Evolutionary conservation across 2,329 filamentous ascomycete genomes (phyloP).

Genomic region (Fusarium fracticaudum): DNA sequence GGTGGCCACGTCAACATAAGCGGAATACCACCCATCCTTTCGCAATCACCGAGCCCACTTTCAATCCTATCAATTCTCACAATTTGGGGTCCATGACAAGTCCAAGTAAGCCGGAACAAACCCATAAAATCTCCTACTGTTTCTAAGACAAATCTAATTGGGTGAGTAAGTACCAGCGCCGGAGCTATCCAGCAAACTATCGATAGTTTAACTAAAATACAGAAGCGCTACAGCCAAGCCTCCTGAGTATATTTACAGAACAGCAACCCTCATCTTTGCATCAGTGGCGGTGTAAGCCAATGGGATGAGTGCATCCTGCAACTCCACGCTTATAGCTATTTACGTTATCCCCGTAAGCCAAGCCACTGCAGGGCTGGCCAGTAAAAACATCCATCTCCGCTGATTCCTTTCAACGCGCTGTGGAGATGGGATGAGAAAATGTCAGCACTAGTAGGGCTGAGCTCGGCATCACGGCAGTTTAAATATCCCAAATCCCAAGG

Average conservation of each 20-base stretch:
- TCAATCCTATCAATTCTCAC: background rate
- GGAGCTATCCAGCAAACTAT: background rate
- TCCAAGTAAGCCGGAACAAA: background rate
- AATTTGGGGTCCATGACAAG: background rate
- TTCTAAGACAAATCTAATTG: background rate
- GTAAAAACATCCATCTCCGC: background rate
- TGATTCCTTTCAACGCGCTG: background rate
- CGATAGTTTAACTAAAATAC: conserved; percentile 8
- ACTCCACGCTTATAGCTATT: conserved; percentile 1
- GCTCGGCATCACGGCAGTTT: conserved; percentile 9
- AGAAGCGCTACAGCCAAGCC: background rate
- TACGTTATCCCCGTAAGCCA: background rate
- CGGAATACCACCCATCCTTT: background rate
- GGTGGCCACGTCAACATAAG: conserved; percentile 4
- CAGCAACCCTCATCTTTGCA: background rate
- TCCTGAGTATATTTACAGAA: background rate
- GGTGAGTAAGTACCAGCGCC: background rate
- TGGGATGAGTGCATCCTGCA: background rate
- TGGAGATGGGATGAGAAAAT: background rate
- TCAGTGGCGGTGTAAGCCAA: conserved; percentile 5
- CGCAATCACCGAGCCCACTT: background rate
- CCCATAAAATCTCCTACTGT: background rate
- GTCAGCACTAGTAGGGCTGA: conserved; percentile 30
- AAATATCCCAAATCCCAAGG: background rate
- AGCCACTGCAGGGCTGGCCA: background rate